These are phyloP conservation scores for Melanogaster broomeanus DNA, from an alignment of 768 basidiomycete genomes.

Conservation along the genomic window DNA sequence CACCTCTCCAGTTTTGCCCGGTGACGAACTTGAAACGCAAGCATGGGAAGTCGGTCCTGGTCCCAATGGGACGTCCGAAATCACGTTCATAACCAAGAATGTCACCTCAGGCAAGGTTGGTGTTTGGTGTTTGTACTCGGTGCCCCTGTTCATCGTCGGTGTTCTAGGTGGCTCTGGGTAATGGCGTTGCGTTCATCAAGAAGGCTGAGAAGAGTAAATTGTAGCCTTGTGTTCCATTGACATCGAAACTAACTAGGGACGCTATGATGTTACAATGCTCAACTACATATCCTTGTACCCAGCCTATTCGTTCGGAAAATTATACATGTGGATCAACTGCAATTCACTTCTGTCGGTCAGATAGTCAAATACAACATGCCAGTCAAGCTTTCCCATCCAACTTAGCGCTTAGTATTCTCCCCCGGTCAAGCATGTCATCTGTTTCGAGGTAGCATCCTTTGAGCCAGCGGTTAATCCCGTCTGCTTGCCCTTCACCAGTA, in stretches of 20 bases:
- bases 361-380: neutral
- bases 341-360: neutral
- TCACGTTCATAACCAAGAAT: slow-evolving; percentile 65
- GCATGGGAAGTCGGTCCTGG: slow-evolving; percentile 78
- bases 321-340: too few species aligned
- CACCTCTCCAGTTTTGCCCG: slow-evolving; percentile 82
- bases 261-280: neutral
- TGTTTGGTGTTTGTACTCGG: neutral
- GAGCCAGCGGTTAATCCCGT: slow-evolving; percentile 75
- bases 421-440: slow-evolving; percentile 62
- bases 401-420: slow-evolving; percentile 48
- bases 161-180: slow-evolving; percentile 52
- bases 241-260: neutral
- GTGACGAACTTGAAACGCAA: slow-evolving; percentile 75
- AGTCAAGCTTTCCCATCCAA: slow-evolving; percentile 9
- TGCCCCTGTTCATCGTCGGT: neutral
- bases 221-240: slow-evolving; percentile 15
- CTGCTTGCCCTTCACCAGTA: slow-evolving; percentile 37
- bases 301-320: neutral
- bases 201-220: slow-evolving; percentile 49
- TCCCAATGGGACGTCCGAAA: slow-evolving; percentile 56
- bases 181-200: slow-evolving; percentile 64
- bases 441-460: slow-evolving; percentile 85
- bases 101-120: slow-evolving; percentile 58
- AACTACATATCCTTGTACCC: neutral